These are phyloP conservation scores for Aegilops umbellulata DNA, from an alignment of 176 grass and related monocot species.

Conservation along the genomic window DNA sequence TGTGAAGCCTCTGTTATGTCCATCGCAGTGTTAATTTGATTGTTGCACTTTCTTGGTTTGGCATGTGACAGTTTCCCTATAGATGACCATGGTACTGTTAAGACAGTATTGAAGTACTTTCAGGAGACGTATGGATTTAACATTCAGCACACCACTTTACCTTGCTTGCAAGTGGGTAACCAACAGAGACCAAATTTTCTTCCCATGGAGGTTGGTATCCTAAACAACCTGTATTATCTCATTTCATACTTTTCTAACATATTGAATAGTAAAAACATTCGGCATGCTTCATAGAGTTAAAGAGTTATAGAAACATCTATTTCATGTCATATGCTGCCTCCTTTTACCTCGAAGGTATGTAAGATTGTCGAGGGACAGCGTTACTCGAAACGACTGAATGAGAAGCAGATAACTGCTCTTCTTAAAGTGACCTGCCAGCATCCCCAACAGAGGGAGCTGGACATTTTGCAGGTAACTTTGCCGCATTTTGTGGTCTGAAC, in stretches of 20 bases:
- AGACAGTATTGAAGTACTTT: constrained; percentile 64
- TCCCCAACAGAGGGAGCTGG: constrained; percentile 50
- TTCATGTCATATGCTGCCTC: neutral
- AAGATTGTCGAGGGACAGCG: constrained; percentile 71
- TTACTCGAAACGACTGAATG: constrained; percentile 68
- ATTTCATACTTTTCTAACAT: neutral
- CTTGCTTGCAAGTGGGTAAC: constrained; percentile 77
- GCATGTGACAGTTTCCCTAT: constrained; percentile 46
- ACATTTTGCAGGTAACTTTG: constrained; percentile 58
- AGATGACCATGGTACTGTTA: constrained; percentile 61
- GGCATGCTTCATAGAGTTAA: neutral
- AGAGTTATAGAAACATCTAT: neutral
- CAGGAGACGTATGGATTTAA: constrained; percentile 61
- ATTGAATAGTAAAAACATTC: neutral
- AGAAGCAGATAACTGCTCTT: constrained; percentile 70
- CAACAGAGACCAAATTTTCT: constrained; percentile 70
- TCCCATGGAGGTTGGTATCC: constrained; percentile 59
- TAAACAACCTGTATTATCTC: neutral
- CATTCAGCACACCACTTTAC: constrained; percentile 62
- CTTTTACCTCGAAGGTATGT: constrained; percentile 40
- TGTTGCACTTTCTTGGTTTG: neutral
- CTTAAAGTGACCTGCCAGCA: constrained; percentile 67
- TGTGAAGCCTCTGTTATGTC: constrained; percentile 12
- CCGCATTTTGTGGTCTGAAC: neutral
- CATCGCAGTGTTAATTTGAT: neutral